A percentile compares a stretch with the other conserved stretches of the same genome.
Conservation (phyloP, 768 basidiomycete genomes). For the Leccinum boreale region DNA sequence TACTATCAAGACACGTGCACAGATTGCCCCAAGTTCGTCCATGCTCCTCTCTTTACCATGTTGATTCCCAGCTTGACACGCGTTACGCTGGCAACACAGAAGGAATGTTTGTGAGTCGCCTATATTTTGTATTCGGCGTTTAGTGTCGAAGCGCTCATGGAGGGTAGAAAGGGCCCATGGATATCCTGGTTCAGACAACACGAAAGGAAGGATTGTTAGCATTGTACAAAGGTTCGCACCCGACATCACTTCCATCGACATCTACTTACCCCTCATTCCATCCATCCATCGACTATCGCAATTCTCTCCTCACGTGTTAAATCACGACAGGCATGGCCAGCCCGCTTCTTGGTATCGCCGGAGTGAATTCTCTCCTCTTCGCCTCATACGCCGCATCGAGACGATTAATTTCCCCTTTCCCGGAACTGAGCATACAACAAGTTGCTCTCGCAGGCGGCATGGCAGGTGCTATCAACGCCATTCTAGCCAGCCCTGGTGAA, state of each 20-base stretch:
- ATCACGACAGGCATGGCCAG: conserved; percentile 67
- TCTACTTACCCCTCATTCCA: neutral
- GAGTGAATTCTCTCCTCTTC: conserved; percentile 94
- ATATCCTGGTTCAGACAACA: conserved; percentile 80
- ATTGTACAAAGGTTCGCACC: conserved; percentile 79
- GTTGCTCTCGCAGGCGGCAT: conserved; percentile 84
- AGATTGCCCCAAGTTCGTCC: conserved; percentile 75
- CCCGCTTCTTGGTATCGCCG: conserved; percentile 89
- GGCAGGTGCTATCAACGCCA: conserved; percentile 88
- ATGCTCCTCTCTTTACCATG: conserved; percentile 2
- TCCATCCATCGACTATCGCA: neutral
- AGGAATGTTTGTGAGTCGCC: conserved; percentile 85
- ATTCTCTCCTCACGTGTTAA: neutral
- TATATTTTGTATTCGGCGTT: neutral
- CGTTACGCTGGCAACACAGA: conserved; percentile 38
- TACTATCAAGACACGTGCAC: conserved; percentile 85
- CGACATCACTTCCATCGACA: neutral
- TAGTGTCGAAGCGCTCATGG: neutral
- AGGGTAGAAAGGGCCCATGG: conserved; percentile 85
- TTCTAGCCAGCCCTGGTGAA: conserved; percentile 86
- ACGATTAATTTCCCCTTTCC: conserved; percentile 85
- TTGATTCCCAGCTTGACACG: neutral
- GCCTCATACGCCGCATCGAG: conserved; percentile 83
- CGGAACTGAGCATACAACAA: conserved; percentile 74
- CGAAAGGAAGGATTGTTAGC: conserved; percentile 89